A percentile compares a stretch with the other conserved stretches of the same genome.
Evolutionary conservation across 768 basidiomycete species (phyloP).

Genomic region (Lactarius pseudohatsudake): DNA sequence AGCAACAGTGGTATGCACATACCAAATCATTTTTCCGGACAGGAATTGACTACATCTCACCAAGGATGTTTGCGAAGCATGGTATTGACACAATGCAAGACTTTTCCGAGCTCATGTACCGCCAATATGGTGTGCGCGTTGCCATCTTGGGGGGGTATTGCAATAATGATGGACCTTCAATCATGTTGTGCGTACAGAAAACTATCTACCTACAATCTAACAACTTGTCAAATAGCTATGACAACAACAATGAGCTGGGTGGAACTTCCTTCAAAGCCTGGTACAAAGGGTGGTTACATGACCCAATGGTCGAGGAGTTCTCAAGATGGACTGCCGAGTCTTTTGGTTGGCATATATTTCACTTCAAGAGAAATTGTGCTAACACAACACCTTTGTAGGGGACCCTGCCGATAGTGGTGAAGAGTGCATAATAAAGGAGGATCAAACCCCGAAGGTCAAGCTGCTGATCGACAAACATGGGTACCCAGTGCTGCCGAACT

Average conservation of each 20-base stretch:
- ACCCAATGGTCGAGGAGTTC: neutral
- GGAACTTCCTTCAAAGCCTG: neutral
- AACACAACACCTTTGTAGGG: neutral
- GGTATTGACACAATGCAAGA: too few relatives aligned
- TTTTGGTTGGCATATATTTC: neutral
- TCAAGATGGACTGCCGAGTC: neutral
- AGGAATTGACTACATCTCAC: too few relatives aligned
- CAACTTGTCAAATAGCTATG: too few relatives aligned
- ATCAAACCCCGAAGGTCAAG: neutral
- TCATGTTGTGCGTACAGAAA: too few relatives aligned
- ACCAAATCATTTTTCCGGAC: too few relatives aligned
- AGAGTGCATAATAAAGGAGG: neutral
- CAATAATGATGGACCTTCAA: too few relatives aligned
- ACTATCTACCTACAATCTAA: too few relatives aligned
- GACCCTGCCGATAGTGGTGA: neutral
- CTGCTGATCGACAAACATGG: neutral
- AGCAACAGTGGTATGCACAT: neutral
- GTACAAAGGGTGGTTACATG: neutral
- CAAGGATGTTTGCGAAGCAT: too few relatives aligned
- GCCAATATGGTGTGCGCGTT: too few relatives aligned
- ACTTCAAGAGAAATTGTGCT: neutral
- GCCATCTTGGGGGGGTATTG: too few relatives aligned
- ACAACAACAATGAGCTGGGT: neutral
- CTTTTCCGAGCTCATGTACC: too few relatives aligned
- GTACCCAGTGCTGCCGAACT: too few relatives aligned